Evolutionary conservation across 1,284 basidiomycete species (phyloP), one percentile per base, ranked within the genome.

Genomic region (Hemileccinum hortonii): DNA sequence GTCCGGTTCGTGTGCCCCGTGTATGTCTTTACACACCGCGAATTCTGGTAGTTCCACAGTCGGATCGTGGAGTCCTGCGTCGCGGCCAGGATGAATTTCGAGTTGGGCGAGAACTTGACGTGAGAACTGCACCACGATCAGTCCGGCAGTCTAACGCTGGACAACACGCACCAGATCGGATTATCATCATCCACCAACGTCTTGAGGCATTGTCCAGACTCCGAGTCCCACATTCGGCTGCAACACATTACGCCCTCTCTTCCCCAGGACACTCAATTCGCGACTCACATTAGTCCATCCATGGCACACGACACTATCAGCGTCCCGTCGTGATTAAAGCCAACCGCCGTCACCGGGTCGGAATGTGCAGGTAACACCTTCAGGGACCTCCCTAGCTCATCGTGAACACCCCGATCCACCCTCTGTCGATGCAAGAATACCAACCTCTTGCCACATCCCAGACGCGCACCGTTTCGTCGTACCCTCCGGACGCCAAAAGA

Each of bases 141-240:
- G 51, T 40, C 56, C 56, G 15, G 26, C 38, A 52, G 33, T 5
- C 26, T 12, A 4, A 26, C 36, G 44, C 18, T 38, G 42, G 54
- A 47, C 22, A 49, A 47, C 42, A 58, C 81, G 44, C 57, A 92
- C 86, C 95, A 90, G 50, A 96, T 92, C 4, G 92, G 90, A 73
- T 96, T 96, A 58, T 95, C 92, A 62, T 95, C 94, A 61, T 98
- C 95, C 12, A 95, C 94, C 24, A 99, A 72, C 5, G 97, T 99
- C 70, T 96, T 98, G 39, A 99, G 77, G 72, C 97, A 99, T 69
- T 98, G 94, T 2, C 95, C 97, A 0, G 94, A 95, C 50, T 93
- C 87, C 0, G 92, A 87, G 65, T 98, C 95, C 97, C 97, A 99
- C 57, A 97, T 83, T 47, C 95, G 94, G 67, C 94, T 96, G 62